Base-by-base conservation (phyloP, 2,329 filamentous ascomycete genomes). In the Magnaporthiopsis rhizophila region DNA sequence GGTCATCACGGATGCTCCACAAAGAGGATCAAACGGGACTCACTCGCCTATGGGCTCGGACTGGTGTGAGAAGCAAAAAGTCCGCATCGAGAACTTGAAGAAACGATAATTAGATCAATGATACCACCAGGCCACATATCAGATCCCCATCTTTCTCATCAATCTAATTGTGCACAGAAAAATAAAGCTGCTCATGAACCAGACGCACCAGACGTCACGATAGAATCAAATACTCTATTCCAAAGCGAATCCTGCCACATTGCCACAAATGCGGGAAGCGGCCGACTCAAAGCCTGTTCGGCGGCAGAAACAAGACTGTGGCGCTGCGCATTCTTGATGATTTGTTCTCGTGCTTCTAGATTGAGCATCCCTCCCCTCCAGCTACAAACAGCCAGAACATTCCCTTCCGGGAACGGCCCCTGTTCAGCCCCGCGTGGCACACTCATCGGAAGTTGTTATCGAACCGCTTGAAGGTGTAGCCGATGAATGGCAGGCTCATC, bases 401-500 rank as follows among this genome's bases (percentile, higher is more conserved):
- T n/a, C 18, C 8, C 18, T 9, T 53, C 38, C 9, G 45, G 3
- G 21, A n/a, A 53, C 45, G 45, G 7, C 45, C 45, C 12, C 45
- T 1, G 1, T 53, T 53, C 18, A n/a, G 45, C 45, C 45, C 18
- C 21, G 45, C 45, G 18, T n/a, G 21, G 45, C 12, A 36, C 18
- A 15, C 24, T 79, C 75, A 87, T 71, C 85, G 81, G 75, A 86
- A 87, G 80, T 87, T 87, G 78, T 86, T 87, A 76, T 89, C 86
- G 71, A 99, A 99, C 67, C 95, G 91, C 86, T 98, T 99, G 82
- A 97, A 99, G 11, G 95, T 96, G 77, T 97, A 96, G 50, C 92
- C 92, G 71, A 96, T 95, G 75, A 97, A 99, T 3, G 95, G 95
- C 78, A 99, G 79, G 78, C 91, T 96, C 86, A 97, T 93, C 78